A percentile compares a stretch with the other conserved stretches of the same genome.
Evolutionary conservation across 2,329 filamentous ascomycete genomes (phyloP).

Genomic region (Penicillium expansum): DNA sequence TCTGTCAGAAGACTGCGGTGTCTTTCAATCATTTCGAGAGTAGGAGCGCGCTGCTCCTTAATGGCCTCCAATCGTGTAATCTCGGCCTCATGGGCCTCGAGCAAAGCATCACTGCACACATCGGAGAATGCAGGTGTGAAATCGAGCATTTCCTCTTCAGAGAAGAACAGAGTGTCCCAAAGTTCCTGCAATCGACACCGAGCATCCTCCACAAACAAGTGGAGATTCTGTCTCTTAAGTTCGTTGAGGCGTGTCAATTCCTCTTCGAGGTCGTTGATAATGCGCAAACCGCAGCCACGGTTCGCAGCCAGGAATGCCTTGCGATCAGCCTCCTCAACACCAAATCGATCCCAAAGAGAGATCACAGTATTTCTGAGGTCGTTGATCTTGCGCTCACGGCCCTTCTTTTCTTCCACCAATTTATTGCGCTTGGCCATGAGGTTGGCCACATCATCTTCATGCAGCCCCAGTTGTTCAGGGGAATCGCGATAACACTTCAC

Average conservation of each 20-base stretch:
- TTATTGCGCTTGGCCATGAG: conserved; percentile 75
- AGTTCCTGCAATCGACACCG: conserved; percentile 87
- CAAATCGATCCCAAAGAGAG: conserved; percentile 81
- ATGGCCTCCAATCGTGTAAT: conserved; percentile 77
- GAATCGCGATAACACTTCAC: conserved; percentile 86
- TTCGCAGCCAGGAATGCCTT: conserved; percentile 84
- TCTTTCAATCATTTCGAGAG: conserved; percentile 75
- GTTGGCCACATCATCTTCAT: conserved; percentile 76
- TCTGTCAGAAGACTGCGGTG: conserved; percentile 81
- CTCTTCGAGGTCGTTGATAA: conserved; percentile 94
- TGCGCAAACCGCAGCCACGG: conserved; percentile 83
- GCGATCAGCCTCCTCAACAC: conserved; percentile 76
- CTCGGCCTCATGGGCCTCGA: conserved; percentile 92
- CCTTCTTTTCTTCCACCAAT: conserved; percentile 82
- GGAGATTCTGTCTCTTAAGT: conserved; percentile 90
- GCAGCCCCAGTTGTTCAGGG: conserved; percentile 89
- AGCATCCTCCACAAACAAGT: conserved; percentile 93
- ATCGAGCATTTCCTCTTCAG: conserved; percentile 97
- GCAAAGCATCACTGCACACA: conserved; percentile 90
- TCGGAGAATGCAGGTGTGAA: conserved; percentile 97
- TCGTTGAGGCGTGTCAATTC: conserved; percentile 84
- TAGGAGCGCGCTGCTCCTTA: conserved; percentile 82
- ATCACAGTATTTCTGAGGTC: conserved; percentile 79
- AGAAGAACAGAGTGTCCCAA: conserved; percentile 92
- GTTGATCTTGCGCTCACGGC: conserved; percentile 71